These are phyloP conservation scores for Globisporangium uncinulatum DNA, from an alignment of 352 stramenopile genomes.

Conservation along the genomic window DNA sequence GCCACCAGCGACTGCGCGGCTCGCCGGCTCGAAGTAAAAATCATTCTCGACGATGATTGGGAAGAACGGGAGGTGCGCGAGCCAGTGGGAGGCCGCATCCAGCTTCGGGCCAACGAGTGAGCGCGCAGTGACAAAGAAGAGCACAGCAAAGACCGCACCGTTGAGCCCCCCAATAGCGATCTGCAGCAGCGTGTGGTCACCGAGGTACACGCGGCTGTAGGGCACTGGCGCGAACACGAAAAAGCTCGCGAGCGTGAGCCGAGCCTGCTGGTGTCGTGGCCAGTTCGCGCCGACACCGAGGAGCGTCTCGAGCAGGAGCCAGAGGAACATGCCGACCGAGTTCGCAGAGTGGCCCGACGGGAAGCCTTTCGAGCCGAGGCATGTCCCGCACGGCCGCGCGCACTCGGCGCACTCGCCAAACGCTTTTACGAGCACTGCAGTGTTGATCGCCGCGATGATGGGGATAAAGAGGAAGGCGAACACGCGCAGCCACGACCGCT, in stretches of 20 bases:
- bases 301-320: constrained; percentile 39
- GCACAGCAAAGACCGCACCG: constrained; percentile 28
- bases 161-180: constrained; percentile 31
- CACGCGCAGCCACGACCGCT: constrained; percentile 37
- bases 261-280: constrained; percentile 13
- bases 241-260: constrained; percentile 8
- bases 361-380: constrained; percentile 38
- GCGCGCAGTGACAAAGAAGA: constrained; percentile 43
- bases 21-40: not conserved
- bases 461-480: constrained; percentile 47
- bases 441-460: constrained; percentile 39
- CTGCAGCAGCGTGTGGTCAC: constrained; percentile 50
- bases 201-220: constrained; percentile 55
- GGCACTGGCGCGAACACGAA: constrained; percentile 43
- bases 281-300: constrained; percentile 25
- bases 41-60: constrained; percentile 11
- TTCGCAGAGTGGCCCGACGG: constrained; percentile 51
- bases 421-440: constrained; percentile 26
- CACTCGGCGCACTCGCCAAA: constrained; percentile 44
- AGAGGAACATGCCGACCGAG: constrained; percentile 41
- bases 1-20: not conserved
- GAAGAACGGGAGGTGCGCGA: not conserved
- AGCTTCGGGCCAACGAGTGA: constrained; percentile 24
- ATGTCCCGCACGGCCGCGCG: constrained; percentile 39
- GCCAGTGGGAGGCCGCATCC: constrained; percentile 1